phyloP scores from a whole-genome alignment of 2,329 filamentous ascomycete genomes.

The Leptosphaerulina australis region DNA sequence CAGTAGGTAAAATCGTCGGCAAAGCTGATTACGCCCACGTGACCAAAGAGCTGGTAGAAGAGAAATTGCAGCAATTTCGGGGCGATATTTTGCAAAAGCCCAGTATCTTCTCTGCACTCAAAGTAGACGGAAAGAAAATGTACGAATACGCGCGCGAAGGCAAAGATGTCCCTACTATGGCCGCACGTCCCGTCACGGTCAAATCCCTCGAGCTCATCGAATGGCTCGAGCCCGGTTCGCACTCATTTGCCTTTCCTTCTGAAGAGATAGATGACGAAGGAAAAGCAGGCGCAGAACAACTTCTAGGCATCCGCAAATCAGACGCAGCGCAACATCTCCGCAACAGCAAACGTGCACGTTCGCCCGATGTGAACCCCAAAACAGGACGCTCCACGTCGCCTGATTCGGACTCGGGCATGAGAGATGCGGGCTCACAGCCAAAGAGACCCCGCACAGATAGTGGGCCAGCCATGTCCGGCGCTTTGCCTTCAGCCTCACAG shows the following conservation, averaged over 20 bases:
- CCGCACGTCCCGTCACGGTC: slow-evolving; percentile 79
- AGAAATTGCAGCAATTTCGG: slow-evolving; percentile 74
- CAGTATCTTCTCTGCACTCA: slow-evolving; percentile 89
- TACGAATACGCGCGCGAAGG: slow-evolving; percentile 97
- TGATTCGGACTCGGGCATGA: slow-evolving; percentile 1
- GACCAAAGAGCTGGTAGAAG: slow-evolving; percentile 77
- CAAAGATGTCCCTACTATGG: slow-evolving; percentile 84
- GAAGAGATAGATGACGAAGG: slow-evolving; percentile 78
- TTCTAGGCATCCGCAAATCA: slow-evolving; percentile 52
- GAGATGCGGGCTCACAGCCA: slow-evolving; percentile 25
- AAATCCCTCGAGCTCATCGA: slow-evolving; percentile 79
- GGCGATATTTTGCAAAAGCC: slow-evolving; percentile 89
- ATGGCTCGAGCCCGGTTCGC: slow-evolving; percentile 80
- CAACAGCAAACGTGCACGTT: slow-evolving; percentile 30
- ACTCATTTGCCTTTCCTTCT: slow-evolving; percentile 78
- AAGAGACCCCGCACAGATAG: slow-evolving; percentile 36
- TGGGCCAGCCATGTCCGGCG: slow-evolving; percentile 44
- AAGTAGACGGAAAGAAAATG: slow-evolving; percentile 89
- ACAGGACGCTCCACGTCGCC: slow-evolving; percentile 1
- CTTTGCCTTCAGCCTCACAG: slow-evolving; percentile 25
- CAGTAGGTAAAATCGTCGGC: slow-evolving; percentile 79
- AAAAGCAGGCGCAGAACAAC: slow-evolving; percentile 75
- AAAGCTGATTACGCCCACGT: slow-evolving; percentile 79
- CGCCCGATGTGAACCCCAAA: slow-evolving; percentile 18
- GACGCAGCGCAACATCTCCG: slow-evolving; percentile 41